These are phyloP conservation scores for Conringia planisiliqua DNA, from an alignment of 345 rosid genomes.

Conservation along the genomic window DNA sequence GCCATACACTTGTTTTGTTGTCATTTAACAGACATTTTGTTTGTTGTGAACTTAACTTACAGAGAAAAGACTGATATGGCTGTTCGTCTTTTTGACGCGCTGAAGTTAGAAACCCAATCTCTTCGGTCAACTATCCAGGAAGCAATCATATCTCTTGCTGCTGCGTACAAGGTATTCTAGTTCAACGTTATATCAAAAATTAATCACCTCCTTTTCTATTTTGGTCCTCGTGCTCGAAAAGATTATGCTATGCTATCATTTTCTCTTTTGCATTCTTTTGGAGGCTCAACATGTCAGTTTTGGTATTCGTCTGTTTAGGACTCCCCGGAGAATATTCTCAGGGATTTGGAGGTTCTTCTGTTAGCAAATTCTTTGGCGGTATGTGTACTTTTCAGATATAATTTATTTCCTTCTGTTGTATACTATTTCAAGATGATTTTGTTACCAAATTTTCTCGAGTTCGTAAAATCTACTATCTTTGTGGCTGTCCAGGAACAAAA, in stretches of 20 bases:
- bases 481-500: conserved; percentile 64
- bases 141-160: conserved; percentile 72
- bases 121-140: conserved; percentile 81
- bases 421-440: background rate
- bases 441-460: background rate
- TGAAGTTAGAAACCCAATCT: conserved; percentile 70
- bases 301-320: conserved; percentile 44
- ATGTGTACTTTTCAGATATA: conserved; percentile 10
- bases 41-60: conserved; percentile 18
- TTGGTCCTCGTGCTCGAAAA: background rate
- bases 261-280: background rate
- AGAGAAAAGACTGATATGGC: conserved; percentile 95
- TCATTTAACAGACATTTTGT: conserved; percentile 9
- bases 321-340: conserved; percentile 56
- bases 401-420: background rate
- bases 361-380: conserved; percentile 74
- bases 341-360: conserved; percentile 71
- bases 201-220: conserved; percentile 1
- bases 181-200: background rate
- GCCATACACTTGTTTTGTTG: conserved; percentile 17
- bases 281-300: conserved; percentile 11
- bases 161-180: conserved; percentile 72
- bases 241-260: background rate
- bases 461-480: conserved; percentile 7
- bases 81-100: conserved; percentile 78